Base-by-base conservation (phyloP, 306 rosid species). In the Rosa multiflora region DNA sequence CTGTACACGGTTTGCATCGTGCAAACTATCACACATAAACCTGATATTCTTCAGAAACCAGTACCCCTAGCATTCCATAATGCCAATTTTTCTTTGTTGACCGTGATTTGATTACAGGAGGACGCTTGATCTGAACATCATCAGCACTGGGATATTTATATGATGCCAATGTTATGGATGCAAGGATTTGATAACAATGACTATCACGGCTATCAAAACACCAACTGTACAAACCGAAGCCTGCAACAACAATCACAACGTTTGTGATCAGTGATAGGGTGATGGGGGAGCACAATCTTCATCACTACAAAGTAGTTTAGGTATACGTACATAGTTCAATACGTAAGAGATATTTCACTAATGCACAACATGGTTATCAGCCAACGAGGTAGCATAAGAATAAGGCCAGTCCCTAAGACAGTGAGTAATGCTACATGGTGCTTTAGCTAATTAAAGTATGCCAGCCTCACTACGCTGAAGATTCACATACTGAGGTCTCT, bases 201-300 rank as follows among this genome's bases (percentile, higher is more conserved):
- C 83, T 56, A 23, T 23, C 17, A 68, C 8, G 3, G 85, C 63
- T 73, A 92, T 79, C 76, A 86, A 69, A 76, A 67, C 79, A 13
- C 88, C 89, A 79, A 81, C 49, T 73, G 97, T 87, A 82, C 76
- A 90, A 10, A 90, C 11, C 11, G 84, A 80, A 76, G 97, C 95
- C 97, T 92, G 97, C 88, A 88, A 63, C 42, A 76, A 17, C 79
- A 74, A 40, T 73, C 72, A 73, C 23, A 62, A 71, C 23, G 49
- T 47, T 67, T 68, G n/a, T 13, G 2, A 75, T 85, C 18, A 82
- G 63, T 29, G 37, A 23, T 23, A 46, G 69, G 59, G 35, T 71
- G 73, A 53, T 13, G 48, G 43, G 58, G 56, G 47, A 18, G 47
- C 43, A 26, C 35, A 72, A 9, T 42, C 51, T 32, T 40, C 70